Evolutionary conservation across 2,329 filamentous ascomycete species (phyloP), one percentile per base, ranked within the genome.

Genomic region (Pyrenophora teres): DNA sequence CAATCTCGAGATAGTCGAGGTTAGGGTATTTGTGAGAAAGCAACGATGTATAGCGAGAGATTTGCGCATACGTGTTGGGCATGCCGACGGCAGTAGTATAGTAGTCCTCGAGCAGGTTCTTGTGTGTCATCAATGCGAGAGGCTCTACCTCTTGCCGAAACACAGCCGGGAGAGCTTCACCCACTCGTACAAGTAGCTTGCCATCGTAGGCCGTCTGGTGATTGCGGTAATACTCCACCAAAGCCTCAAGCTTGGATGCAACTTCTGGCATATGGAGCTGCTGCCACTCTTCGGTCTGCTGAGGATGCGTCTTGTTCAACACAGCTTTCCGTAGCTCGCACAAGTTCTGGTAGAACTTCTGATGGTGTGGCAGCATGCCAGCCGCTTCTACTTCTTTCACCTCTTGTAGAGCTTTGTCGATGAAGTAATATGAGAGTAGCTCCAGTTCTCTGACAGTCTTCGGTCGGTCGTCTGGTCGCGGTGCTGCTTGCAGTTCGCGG

Each of bases 61-160:
- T 59, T 15, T 59, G 56, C 2, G 56, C 56, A n/a, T 59, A 56
- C 15, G 50, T 56, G 25, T 59, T 59, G 8, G 53, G 56, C 56
- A 56, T 59, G 15, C 56, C 52, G 0, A 59, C 56, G 1, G 53
- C 56, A 10, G 56, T 54, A 4, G 53, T 54, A 27, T 59, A 59
- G 40, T 59, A 59, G 31, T 56, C 50, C 18, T 59, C 56, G 0
- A 59, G 46, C 6, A 59, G 16, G 19, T 59, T 59, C n/a, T 56
- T 53, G 12, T 59, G 53, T 0, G 56, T 59, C 56, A 59, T 59
- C 1, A 59, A n/a, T 0, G 52, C 38, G 5, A 59, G 52, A n/a
- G 56, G 56, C 35, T 56, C 53, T 12, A 59, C 49, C 10, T 56
- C 40, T 45, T 56, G 50, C n/a, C 56, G 35, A 38, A 59, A 52